phyloP scores from a whole-genome alignment of 1,284 basidiomycete species.

The Melampsora occidentalis region DNA sequence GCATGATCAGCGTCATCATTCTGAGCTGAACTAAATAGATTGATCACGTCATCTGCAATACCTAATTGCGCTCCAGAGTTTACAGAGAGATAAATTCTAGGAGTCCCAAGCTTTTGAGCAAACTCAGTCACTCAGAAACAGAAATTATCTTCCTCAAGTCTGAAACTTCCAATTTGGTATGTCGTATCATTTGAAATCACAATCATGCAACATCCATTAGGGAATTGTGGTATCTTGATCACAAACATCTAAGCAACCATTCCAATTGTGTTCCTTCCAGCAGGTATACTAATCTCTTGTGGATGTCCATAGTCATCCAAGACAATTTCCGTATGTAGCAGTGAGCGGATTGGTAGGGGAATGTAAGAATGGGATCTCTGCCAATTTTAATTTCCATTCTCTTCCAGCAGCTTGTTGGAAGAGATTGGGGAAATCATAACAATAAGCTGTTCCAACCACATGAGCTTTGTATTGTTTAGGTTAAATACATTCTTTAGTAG shows the following conservation, averaged over 20 bases:
- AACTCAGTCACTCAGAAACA: slow-evolving; percentile 94
- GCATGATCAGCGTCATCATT: slow-evolving; percentile 72
- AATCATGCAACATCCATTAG: slow-evolving; percentile 78
- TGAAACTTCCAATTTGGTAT: slow-evolving; percentile 97
- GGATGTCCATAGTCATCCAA: slow-evolving; percentile 88
- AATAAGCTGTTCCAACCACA: slow-evolving; percentile 95
- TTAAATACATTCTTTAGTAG: slow-evolving; percentile 97
- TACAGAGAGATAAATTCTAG: slow-evolving; percentile 94
- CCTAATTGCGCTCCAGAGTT: slow-evolving; percentile 98
- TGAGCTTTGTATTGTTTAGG: slow-evolving; percentile 99
- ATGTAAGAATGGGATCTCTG: slow-evolving; percentile 61
- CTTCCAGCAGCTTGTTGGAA: slow-evolving; percentile 95
- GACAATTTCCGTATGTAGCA: slow-evolving; percentile 85
- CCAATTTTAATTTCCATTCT: slow-evolving; percentile 72
- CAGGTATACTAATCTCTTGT: slow-evolving; percentile 80
- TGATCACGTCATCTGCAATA: slow-evolving; percentile 85
- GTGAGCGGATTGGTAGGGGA: slow-evolving; percentile 75
- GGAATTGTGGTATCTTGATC: slow-evolving; percentile 88
- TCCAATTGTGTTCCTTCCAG: slow-evolving; percentile 90
- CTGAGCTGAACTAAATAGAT: slow-evolving; percentile 89
- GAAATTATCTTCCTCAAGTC: slow-evolving; percentile 90
- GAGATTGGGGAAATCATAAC: slow-evolving; percentile 95
- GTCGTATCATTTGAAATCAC: slow-evolving; percentile 99
- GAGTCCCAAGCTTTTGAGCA: slow-evolving; percentile 80
- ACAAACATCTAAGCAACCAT: slow-evolving; percentile 99